phyloP scores from a whole-genome alignment of 2,329 filamentous ascomycete genomes.

The Paraconiothyrium sp. region DNA sequence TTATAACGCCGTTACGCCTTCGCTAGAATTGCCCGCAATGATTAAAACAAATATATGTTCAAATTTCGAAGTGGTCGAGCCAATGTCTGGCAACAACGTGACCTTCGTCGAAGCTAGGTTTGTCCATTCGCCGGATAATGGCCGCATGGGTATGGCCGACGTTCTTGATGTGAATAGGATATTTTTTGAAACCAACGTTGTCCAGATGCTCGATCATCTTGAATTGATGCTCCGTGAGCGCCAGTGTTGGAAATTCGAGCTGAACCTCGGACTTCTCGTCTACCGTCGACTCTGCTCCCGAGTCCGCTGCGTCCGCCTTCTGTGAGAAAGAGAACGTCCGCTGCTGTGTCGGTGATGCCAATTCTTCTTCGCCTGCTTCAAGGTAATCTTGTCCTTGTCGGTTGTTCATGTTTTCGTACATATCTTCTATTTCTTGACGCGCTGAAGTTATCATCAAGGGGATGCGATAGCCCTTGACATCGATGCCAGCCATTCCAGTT shows the following conservation, averaged over 20 bases:
- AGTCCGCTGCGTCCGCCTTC: conserved; percentile 21
- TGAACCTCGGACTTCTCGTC: conserved; percentile 42
- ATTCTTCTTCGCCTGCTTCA: conserved; percentile 61
- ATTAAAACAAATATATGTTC: background rate
- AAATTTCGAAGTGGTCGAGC: conserved; percentile 73
- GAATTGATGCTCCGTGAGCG: conserved; percentile 82
- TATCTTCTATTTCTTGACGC: conserved; percentile 78
- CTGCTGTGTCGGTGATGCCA: conserved; percentile 38
- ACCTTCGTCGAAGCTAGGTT: conserved; percentile 76
- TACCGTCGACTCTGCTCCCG: conserved; percentile 40
- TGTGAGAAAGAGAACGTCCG: conserved; percentile 20
- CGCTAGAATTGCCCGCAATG: background rate
- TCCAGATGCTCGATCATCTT: conserved; percentile 83
- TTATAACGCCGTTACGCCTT: background rate
- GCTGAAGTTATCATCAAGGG: conserved; percentile 76
- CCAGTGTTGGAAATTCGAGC: conserved; percentile 73
- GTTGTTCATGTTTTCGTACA: conserved; percentile 77
- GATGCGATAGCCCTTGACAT: conserved; percentile 76
- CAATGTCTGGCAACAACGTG: conserved; percentile 82
- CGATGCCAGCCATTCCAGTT: conserved; percentile 72
- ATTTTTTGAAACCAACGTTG: conserved; percentile 66
- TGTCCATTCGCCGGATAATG: conserved; percentile 80
- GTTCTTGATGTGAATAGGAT: conserved; percentile 77
- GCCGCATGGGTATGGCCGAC: conserved; percentile 83
- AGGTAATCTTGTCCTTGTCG: conserved; percentile 77